Evolutionary conservation across 2,329 filamentous ascomycete genomes (phyloP).

Genomic region (Pestalotiopsis sp.): DNA sequence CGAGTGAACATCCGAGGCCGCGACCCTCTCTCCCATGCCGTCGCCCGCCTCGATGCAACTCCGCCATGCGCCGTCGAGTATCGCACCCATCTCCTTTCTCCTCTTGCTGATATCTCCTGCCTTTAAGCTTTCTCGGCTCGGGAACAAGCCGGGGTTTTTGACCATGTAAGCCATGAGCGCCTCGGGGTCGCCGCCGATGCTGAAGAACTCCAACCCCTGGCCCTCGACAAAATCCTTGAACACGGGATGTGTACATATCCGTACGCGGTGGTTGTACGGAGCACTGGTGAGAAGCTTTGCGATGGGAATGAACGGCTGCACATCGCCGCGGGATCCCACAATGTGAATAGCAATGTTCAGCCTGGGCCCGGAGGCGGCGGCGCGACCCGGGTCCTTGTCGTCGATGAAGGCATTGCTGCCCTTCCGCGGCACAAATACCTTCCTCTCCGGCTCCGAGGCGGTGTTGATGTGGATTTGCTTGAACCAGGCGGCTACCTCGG

Average conservation of each 20-base stretch:
- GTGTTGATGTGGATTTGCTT: not conserved
- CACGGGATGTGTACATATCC: slow-evolving; percentile 60
- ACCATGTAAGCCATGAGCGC: slow-evolving; percentile 55
- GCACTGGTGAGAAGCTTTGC: slow-evolving; percentile 51
- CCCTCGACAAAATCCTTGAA: slow-evolving; percentile 61
- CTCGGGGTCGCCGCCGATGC: slow-evolving; percentile 48
- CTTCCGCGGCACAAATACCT: not conserved
- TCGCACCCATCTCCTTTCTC: slow-evolving; percentile 38
- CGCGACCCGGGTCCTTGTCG: not conserved
- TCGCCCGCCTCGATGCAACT: slow-evolving; percentile 36
- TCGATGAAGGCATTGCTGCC: slow-evolving; percentile 4
- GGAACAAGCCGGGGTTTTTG: slow-evolving; percentile 41
- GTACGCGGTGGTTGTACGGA: slow-evolving; percentile 57
- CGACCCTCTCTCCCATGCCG: slow-evolving; percentile 1
- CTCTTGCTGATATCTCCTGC: slow-evolving; percentile 40
- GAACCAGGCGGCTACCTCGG: slow-evolving; percentile 1
- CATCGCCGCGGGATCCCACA: slow-evolving; percentile 62
- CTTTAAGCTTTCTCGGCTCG: slow-evolving; percentile 37
- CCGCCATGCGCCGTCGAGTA: slow-evolving; percentile 41
- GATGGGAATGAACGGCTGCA: slow-evolving; percentile 64
- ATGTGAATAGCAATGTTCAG: slow-evolving; percentile 63
- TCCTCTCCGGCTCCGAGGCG: not conserved
- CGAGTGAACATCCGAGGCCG: not conserved
- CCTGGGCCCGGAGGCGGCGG: not conserved
- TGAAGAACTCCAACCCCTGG: slow-evolving; percentile 60